Conservation (phyloP, 306 rosid genomes). For the Dicorynia guianensis region DNA sequence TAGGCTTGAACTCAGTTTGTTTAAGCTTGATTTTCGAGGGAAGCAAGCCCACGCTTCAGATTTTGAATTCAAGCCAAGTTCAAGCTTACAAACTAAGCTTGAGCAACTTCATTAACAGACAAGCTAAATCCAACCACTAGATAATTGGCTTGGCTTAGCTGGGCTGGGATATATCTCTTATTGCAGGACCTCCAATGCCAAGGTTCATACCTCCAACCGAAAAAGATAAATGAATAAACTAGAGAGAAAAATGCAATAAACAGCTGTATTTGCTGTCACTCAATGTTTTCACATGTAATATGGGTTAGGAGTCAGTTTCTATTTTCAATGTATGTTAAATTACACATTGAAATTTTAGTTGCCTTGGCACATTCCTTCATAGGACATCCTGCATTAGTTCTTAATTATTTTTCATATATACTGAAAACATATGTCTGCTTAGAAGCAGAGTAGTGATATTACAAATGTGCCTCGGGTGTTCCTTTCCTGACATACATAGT, state of each 20-base stretch:
- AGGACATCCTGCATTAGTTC: not conserved
- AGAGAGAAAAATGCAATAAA: too few relatives aligned
- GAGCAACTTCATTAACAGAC: not conserved
- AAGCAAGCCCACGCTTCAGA: conserved; percentile 18
- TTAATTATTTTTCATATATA: conserved; percentile 14
- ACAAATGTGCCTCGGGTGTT: not conserved
- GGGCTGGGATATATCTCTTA: conserved; percentile 6
- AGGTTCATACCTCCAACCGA: not conserved
- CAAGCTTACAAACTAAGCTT: too few relatives aligned
- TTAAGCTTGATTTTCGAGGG: not conserved
- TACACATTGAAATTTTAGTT: conserved; percentile 10
- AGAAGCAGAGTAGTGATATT: not conserved
- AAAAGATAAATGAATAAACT: too few relatives aligned
- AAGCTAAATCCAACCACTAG: not conserved
- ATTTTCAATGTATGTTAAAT: not conserved
- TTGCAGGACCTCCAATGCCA: not conserved
- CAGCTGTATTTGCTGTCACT: not conserved
- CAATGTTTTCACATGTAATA: not conserved
- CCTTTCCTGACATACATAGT: not conserved
- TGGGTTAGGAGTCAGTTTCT: not conserved
- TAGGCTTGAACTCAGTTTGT: not conserved
- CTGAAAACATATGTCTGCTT: conserved; percentile 2
- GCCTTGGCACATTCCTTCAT: not conserved
- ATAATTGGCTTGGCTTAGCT: conserved; percentile 1
- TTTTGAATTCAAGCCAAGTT: conserved; percentile 9